Conservation (phyloP, 2,329 filamentous ascomycete species). For the Chalaropsis ovoidea region DNA sequence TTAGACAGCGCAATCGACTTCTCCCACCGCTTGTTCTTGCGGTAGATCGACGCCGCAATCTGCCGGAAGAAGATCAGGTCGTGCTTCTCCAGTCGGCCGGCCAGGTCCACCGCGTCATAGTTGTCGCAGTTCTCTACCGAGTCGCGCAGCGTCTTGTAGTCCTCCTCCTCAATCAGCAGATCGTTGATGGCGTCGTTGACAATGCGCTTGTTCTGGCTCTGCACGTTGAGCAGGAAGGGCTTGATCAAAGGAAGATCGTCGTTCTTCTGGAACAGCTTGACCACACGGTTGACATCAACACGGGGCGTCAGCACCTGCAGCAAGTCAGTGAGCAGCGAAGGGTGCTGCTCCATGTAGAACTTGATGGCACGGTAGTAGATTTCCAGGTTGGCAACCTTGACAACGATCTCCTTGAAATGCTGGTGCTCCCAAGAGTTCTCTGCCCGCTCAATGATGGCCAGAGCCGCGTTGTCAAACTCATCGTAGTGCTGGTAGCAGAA, state of each 20-base stretch:
- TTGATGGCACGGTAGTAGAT: conserved; percentile 97
- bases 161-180: conserved; percentile 93
- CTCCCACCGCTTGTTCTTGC: conserved; percentile 99
- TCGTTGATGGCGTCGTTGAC: conserved; percentile 99
- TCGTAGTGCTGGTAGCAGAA: conserved; percentile 99
- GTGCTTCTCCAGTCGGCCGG: conserved; percentile 87
- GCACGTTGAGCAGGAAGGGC: conserved; percentile 93
- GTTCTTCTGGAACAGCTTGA: conserved; percentile 96
- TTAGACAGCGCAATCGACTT: conserved; percentile 96
- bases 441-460: conserved; percentile 95
- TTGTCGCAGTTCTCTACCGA: conserved; percentile 99
- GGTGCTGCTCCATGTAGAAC: conserved; percentile 96
- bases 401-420: conserved; percentile 96
- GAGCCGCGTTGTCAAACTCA: conserved; percentile 91
- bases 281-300: conserved; percentile 97
- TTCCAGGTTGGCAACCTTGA: conserved; percentile 96
- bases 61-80: conserved; percentile 98
- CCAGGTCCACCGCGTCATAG: conserved; percentile 90
- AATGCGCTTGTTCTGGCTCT: conserved; percentile 92
- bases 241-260: conserved; percentile 98
- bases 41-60: conserved; percentile 95
- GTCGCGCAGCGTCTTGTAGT: conserved; percentile 96
- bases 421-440: conserved; percentile 99
- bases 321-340: conserved; percentile 87
- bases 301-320: conserved; percentile 83